phyloP scores from a whole-genome alignment of 257 asterid species.

The Solanum bulbocastanum region DNA sequence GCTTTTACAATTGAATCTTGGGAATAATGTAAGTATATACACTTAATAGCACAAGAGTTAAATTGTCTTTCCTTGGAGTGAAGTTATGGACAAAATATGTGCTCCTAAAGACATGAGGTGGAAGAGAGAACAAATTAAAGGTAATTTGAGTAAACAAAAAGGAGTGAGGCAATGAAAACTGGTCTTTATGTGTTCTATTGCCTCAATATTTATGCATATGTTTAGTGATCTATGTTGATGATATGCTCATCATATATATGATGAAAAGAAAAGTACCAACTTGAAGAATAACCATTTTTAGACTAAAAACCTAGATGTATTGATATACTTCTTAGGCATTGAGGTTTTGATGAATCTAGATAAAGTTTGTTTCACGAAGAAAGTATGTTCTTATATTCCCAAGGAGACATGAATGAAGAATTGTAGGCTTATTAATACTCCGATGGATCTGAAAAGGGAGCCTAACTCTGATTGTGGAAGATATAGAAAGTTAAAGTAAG shows the following conservation, averaged over 20 bases:
- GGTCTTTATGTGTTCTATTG: not conserved
- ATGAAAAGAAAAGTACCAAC: not conserved
- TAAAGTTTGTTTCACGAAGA: not conserved
- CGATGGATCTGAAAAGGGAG: not conserved
- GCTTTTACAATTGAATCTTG: not conserved
- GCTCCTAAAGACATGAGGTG: not conserved
- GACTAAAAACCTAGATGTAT: not conserved
- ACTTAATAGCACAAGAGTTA: not conserved
- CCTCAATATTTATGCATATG: not conserved
- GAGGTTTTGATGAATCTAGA: not conserved
- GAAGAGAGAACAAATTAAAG: not conserved
- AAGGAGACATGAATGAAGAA: not conserved
- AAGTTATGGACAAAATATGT: not conserved
- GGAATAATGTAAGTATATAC: not conserved
- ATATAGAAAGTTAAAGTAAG: not conserved
- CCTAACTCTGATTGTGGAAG: not conserved
- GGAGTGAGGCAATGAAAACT: not conserved
- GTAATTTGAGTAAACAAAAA: not conserved
- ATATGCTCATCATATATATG: not conserved
- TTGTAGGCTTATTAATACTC: not conserved
- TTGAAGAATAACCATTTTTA: not conserved
- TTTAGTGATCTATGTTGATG: not conserved
- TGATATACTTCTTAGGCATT: not conserved
- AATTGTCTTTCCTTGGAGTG: not conserved
- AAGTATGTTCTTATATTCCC: not conserved